Evolutionary conservation across 2,329 filamentous ascomycete species (phyloP).

Genomic region (Didymella segeticola): DNA sequence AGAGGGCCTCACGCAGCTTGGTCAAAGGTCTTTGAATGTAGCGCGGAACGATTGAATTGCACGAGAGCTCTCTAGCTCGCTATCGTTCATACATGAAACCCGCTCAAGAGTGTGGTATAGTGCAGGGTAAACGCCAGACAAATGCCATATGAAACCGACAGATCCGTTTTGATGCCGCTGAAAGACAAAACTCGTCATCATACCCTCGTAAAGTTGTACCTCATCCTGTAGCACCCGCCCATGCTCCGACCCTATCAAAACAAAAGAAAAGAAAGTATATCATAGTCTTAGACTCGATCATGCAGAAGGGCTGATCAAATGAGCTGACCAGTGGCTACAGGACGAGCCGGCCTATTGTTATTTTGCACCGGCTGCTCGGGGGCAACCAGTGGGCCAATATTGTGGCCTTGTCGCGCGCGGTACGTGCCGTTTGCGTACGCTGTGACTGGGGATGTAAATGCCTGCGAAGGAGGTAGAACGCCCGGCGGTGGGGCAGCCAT

Average conservation of each 20-base stretch:
- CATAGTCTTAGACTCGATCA: neutral
- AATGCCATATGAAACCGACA: slow-evolving; percentile 12
- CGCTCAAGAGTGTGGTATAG: slow-evolving; percentile 18
- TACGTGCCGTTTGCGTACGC: slow-evolving; percentile 41
- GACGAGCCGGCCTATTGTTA: slow-evolving; percentile 35
- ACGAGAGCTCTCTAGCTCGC: slow-evolving; percentile 8
- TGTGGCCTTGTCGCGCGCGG: slow-evolving; percentile 33
- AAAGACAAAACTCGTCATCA: slow-evolving; percentile 22
- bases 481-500: slow-evolving; percentile 33
- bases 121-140: slow-evolving; percentile 15
- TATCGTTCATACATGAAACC: slow-evolving; percentile 5
- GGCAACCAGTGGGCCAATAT: slow-evolving; percentile 23
- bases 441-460: slow-evolving; percentile 32
- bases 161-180: slow-evolving; percentile 35
- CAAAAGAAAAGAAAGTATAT: slow-evolving; percentile 3
- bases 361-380: slow-evolving; percentile 39
- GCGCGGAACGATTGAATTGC: neutral
- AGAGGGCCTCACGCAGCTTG: neutral
- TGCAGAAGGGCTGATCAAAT: slow-evolving; percentile 27
- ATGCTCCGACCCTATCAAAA: slow-evolving; percentile 7
- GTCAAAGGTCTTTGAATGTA: slow-evolving; percentile 24
- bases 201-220: slow-evolving; percentile 13
- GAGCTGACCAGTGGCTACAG: slow-evolving; percentile 43
- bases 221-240: slow-evolving; percentile 12
- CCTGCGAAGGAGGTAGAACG: slow-evolving; percentile 31